Evolutionary conservation across 2,329 filamentous ascomycete species (phyloP), one percentile per base, ranked within the genome.

Genomic region (Ambrosiella beaveri): DNA sequence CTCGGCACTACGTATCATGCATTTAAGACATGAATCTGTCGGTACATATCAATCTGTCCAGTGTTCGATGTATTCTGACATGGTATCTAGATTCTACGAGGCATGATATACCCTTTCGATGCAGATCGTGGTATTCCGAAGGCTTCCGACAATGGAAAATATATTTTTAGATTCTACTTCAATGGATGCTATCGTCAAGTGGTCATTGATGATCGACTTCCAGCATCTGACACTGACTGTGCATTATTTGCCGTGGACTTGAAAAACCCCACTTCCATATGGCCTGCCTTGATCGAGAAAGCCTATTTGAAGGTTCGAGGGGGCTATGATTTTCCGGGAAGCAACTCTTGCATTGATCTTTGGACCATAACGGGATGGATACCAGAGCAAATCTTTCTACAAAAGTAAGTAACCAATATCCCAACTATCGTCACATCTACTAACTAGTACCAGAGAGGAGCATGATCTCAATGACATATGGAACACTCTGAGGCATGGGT

Each of bases 271-370:
- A 75, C 73, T n/a, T 74, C 94, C 12, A 71, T 97, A 12, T 97
- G 91, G 89, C 93, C 93, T 5, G 89, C 91, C 1, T 75, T 98
- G 3, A 73, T 97, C 13, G 93, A 98, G 68, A 98, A 98, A 67
- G 93, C 93, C 0, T 98, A 98, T 64, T 74, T 98, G 1, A 98
- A 97, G 72, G 81, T 97, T 9, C 81, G 91, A 58, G 93, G 93
- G 36, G 93, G 93, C 39, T 98, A 98, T 68, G 90, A 98, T 66
- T 98, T 98, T 63, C 91, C 93, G 0, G 93, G 93, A 7, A 97
- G 93, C 66, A 97, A 97, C 68, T 97, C 91, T 0, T 90, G 88
- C 9, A 97, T 91, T 1, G 93, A 98, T 69, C 72, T 98, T 3
- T 95, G 88, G 81, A 85, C 94, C 1, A 71, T 98, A 57, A 95